These are phyloP conservation scores for Polygonum maritimum DNA, from an alignment of 148 eudicot genomes.

Conservation along the genomic window DNA sequence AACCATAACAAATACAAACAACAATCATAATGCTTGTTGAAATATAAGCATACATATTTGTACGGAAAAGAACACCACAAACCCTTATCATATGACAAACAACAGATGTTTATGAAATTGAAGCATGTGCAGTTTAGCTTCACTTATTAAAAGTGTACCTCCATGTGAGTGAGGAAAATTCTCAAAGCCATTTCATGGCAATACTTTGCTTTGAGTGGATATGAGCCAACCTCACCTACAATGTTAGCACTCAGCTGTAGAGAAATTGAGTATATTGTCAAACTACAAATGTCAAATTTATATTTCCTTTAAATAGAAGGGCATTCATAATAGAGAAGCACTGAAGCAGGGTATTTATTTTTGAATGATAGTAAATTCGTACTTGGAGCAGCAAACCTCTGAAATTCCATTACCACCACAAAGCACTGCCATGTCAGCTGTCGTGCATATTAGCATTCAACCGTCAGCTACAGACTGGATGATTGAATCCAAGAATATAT, in stretches of 20 bases:
- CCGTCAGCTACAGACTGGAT: constrained; percentile 89
- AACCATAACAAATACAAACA: not conserved
- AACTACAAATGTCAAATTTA: not conserved
- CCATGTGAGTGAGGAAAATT: constrained; percentile 85
- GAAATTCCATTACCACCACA: constrained; percentile 74
- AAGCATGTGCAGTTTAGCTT: not conserved
- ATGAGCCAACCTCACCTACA: constrained; percentile 82
- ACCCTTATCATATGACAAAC: not conserved
- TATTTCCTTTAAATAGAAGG: not conserved
- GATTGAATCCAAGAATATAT: constrained; percentile 92
- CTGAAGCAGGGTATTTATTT: not conserved
- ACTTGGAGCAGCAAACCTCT: constrained; percentile 99
- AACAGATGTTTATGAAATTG: not conserved
- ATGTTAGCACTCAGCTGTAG: not conserved
- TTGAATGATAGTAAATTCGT: constrained; percentile 18
- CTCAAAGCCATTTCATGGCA: constrained; percentile 98
- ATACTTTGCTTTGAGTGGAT: constrained; percentile 76
- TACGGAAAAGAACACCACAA: not conserved
- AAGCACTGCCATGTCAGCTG: constrained; percentile 95
- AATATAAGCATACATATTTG: not conserved
- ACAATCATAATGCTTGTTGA: not conserved
- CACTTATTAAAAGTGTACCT: constrained; percentile 33
- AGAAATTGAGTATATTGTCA: not conserved
- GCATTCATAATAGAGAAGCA: not conserved
- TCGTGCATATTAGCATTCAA: constrained; percentile 94